A percentile compares a stretch with the other conserved stretches of the same genome.
Evolutionary conservation across 192 early-diverging fungal species (phyloP).

Genomic region (Coemansia sp.): DNA sequence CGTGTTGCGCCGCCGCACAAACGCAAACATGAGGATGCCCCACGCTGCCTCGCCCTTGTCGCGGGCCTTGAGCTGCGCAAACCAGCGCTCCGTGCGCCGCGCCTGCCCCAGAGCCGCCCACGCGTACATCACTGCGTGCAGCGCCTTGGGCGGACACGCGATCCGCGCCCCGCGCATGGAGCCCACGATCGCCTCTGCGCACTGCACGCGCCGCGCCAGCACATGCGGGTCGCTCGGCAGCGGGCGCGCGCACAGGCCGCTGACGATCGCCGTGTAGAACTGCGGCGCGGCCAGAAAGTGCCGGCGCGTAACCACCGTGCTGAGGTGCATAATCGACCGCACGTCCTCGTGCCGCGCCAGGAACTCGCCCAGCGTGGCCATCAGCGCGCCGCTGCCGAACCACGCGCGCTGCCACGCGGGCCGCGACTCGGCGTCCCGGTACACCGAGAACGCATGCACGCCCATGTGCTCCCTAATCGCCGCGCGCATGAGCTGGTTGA

Average conservation of each 20-base stretch:
- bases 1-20: slow-evolving; percentile 9
- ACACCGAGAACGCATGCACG: slow-evolving; percentile 14
- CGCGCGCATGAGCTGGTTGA: slow-evolving; percentile 20
- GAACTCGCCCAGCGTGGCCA: slow-evolving; percentile 14
- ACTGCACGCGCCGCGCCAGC: not conserved
- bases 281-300: not conserved
- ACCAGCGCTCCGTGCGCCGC: slow-evolving; percentile 2
- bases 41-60: slow-evolving; percentile 15
- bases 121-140: slow-evolving; percentile 22
- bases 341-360: slow-evolving; percentile 15
- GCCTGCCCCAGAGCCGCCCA: slow-evolving; percentile 26
- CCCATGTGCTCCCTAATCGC: slow-evolving; percentile 3
- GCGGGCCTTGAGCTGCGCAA: not conserved
- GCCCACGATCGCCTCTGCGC: slow-evolving; percentile 18
- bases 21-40: slow-evolving; percentile 37
- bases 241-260: slow-evolving; percentile 8
- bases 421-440: slow-evolving; percentile 15
- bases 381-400: slow-evolving; percentile 9
- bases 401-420: not conserved
- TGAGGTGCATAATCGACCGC: slow-evolving; percentile 23
- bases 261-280: slow-evolving; percentile 36
- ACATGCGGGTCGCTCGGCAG: no score
- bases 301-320: not conserved
- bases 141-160: slow-evolving; percentile 10
- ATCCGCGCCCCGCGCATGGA: slow-evolving; percentile 12